Percentiles rank a stretch among this genome's conserved stretches.
phyloP scores from a whole-genome alignment of 2,329 filamentous ascomycete genomes.

The Aspergillus candidus region DNA sequence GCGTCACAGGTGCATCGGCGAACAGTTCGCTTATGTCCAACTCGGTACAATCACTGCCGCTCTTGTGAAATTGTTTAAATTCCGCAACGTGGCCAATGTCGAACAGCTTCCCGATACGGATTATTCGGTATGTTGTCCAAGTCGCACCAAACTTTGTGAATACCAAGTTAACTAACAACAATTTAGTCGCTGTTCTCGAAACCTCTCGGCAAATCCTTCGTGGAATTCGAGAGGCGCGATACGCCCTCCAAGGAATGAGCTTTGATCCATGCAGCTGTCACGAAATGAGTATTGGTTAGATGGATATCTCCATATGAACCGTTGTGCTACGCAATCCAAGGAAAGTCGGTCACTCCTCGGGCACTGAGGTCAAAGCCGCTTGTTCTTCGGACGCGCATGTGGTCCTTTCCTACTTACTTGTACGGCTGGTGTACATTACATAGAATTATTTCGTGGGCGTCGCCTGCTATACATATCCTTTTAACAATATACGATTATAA shows the following conservation, averaged over 20 bases:
- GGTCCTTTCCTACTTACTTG: too few species aligned
- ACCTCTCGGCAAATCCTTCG: slow-evolving; percentile 62
- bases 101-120: slow-evolving; percentile 45
- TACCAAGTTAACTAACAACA: slow-evolving; percentile 7
- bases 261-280: too few species aligned
- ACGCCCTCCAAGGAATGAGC: slow-evolving; percentile 20
- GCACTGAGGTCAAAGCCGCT: too few species aligned
- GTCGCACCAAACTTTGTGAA: neutral
- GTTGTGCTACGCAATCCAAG: too few species aligned
- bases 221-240: slow-evolving; percentile 61
- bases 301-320: too few species aligned
- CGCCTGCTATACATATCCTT: too few species aligned
- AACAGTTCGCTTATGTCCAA: slow-evolving; percentile 93
- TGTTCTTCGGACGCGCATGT: too few species aligned
- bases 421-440: too few species aligned
- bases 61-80: slow-evolving; percentile 71
- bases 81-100: slow-evolving; percentile 51
- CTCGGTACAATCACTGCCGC: slow-evolving; percentile 76
- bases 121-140: slow-evolving; percentile 43
- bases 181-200: slow-evolving; percentile 60
- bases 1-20: slow-evolving; percentile 88
- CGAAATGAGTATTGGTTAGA: too few species aligned
- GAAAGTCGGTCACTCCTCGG: too few species aligned
- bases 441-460: too few species aligned
- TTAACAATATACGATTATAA: too few species aligned